Evolutionary conservation across 371 early-diverging fungal species (phyloP), one percentile per base, ranked within the genome.

Genomic region (Blakeslea trispora): DNA sequence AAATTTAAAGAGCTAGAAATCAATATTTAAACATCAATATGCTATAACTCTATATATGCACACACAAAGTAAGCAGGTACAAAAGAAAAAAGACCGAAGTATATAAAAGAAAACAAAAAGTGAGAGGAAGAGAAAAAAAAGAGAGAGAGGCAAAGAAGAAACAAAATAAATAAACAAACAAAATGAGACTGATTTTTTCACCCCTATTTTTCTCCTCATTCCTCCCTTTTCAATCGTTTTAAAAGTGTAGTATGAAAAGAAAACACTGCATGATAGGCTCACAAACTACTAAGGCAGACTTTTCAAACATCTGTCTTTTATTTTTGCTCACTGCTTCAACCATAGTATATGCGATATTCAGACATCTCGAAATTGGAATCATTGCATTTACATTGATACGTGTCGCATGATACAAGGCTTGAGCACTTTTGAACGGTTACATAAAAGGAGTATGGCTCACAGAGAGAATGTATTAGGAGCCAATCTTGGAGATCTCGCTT

Each of bases 161-260:
- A 13, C 2, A 37, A 37, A 37, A 37, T 37, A 37, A 37, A 37
- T 37, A 37, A 37, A 37, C 28, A 28, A 28, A 28, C 28, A 28
- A 28, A 28, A 28, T 37, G 37, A 37, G 14, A 7, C 9, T 37
- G 37, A 37, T 37, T 37, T 37, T 37, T 37, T 37, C 14, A 14
- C 37, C 37, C 37, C 37, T 37, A 37, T 37, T 37, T 37, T 37
- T 37, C 37, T 37, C 37, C 37, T 37, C 37, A 37, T 37, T 37
- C 37, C 37, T 37, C 37, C 37, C 37, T 37, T 37, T 37, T 37
- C 14, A 11, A 37, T 37, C 37, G 37, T 37, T 37, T 37, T 37
- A 37, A 7, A 37, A 37, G 37, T 37, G 14, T 13, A 37, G 37
- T 37, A 37, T 13, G 9, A 37, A 37, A 37, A 28, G 28, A 28